Evolutionary conservation across 768 basidiomycete species (phyloP), one percentile per base, ranked within the genome.

Genomic region (Cystobasidium onofrii): DNA sequence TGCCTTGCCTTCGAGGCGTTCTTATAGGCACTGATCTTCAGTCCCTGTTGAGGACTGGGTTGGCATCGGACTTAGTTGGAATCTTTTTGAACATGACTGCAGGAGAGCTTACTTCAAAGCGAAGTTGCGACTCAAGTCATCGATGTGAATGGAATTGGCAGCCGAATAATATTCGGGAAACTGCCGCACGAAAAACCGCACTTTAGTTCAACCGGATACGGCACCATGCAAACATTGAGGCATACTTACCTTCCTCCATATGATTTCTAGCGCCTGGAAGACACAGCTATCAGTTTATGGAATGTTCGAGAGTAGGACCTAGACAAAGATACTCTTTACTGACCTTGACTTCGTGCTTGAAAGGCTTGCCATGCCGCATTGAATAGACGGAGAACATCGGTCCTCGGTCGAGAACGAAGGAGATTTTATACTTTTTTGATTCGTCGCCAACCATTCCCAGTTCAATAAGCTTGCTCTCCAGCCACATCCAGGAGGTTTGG

Each of bases 311-410:
- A 20, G 12, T 34, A 60, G n/a, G n/a, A 60, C 25, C 57, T 6
- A 4, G 23, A 27, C 23, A 12, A 4, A 60, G 3, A 6, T 6
- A 15, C 25, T 60, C 34, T 20, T 7, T 20, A 44, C 63, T 36
- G 27, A 67, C 65, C 79, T 91, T 91, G 33, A 91, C 90, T 46
- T 87, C 88, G 79, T 92, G 91, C 62, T 86, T 86, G 85, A 88
- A 90, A 18, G 88, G 85, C 79, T 90, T 88, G 7, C 85, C 87
- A 73, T 90, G 87, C 44, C 88, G 84, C 77, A 86, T 86, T 0
- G 88, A 87, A 80, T 92, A 92, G 0, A 94, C 89, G 9, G 88
- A 89, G 81, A 92, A 94, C 92, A 93, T 95, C 74, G 86, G 86
- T 0, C 89, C 80, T 29, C 69, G 33, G 39, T 71, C 69, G 12